Conservation (phyloP, 192 early-diverging fungal genomes). For the Jimgerdemannia flammicorona region DNA sequence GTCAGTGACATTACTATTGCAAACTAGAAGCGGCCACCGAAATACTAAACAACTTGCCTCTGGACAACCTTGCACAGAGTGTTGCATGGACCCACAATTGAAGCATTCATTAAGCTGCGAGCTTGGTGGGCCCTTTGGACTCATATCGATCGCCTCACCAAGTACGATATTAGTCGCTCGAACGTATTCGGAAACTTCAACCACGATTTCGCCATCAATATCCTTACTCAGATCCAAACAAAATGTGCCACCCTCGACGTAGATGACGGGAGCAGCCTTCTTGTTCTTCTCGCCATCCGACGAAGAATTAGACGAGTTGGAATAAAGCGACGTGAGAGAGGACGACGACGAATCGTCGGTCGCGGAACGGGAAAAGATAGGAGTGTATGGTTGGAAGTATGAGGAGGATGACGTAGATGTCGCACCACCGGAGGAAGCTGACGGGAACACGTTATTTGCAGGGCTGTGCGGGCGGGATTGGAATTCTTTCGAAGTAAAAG, state of each 20-base stretch:
- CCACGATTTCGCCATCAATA: neutral
- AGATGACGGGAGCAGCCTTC: slow-evolving; percentile 19
- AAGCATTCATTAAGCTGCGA: neutral
- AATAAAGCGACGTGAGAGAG: neutral
- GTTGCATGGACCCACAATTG: neutral
- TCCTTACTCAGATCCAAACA: slow-evolving; percentile 19
- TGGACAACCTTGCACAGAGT: slow-evolving; percentile 3
- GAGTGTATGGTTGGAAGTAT: slow-evolving; percentile 8
- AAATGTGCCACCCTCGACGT: slow-evolving; percentile 21
- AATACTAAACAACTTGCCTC: neutral
- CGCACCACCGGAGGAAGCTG: neutral
- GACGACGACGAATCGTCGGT: neutral
- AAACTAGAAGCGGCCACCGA: no score
- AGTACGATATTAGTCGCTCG: slow-evolving; percentile 2
- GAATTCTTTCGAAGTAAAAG: neutral
- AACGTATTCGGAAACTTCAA: slow-evolving; percentile 9
- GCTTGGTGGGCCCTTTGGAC: neutral
- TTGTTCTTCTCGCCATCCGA: neutral
- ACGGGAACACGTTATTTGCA: neutral
- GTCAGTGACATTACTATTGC: neutral
- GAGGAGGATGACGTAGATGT: slow-evolving; percentile 11
- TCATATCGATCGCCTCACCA: neutral
- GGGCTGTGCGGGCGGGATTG: neutral
- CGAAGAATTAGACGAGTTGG: neutral
- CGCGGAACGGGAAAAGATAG: slow-evolving; percentile 1